Base-by-base conservation (phyloP, 2,329 filamentous ascomycete genomes). In the Chaetomium olivaceum region DNA sequence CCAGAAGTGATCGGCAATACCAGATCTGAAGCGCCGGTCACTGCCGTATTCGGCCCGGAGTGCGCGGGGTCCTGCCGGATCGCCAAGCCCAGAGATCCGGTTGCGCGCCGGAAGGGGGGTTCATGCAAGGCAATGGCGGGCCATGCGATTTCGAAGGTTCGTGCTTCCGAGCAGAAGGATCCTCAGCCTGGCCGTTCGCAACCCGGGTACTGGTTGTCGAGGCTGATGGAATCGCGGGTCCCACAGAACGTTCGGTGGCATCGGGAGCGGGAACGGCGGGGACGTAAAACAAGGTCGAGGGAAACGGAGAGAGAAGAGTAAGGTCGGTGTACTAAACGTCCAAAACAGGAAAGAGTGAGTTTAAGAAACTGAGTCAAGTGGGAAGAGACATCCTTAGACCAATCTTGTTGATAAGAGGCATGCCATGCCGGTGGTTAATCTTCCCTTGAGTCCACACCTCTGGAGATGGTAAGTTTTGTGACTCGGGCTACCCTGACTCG, bases 11-110 rank as follows among this genome's bases (percentile, higher is more conserved):
- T 59, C 62, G 19, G 48, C 50, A 16, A n/a, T 11, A 16, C 19
- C n/a, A 19, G 39, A 55, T 50, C 57, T 25, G 50, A 19, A 14
- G 23, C 39, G 62, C 48, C 62, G 62, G 25, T 64, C 62, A 55
- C 54, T 64, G 50, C 62, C 39, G 51, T 27, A 61, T 64, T 64
- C 62, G 57, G 62, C 62, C 50, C 57, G 62, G 62, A 60, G 51
- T 19, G 43, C 23, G 48, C 23, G 46, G 23, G 6, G 11, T 52
- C 33, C 25, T 48, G 48, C 46, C 62, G 62, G 62, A 60, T 29
- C 51, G 57, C 57, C 58, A 56, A 61, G 51, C n/a, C 61, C 54
- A 39, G 43, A 14, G 21, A 43, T 39, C 43, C 54, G 54, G 52
- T 27, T 25, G 16, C 16, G 31, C 6, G 5, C 36, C 57, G 43